Percentiles rank a stretch among this genome's conserved stretches.
Evolutionary conservation across 2,329 filamentous ascomycete genomes (phyloP).

Genomic region (Elsinoe arachidis): DNA sequence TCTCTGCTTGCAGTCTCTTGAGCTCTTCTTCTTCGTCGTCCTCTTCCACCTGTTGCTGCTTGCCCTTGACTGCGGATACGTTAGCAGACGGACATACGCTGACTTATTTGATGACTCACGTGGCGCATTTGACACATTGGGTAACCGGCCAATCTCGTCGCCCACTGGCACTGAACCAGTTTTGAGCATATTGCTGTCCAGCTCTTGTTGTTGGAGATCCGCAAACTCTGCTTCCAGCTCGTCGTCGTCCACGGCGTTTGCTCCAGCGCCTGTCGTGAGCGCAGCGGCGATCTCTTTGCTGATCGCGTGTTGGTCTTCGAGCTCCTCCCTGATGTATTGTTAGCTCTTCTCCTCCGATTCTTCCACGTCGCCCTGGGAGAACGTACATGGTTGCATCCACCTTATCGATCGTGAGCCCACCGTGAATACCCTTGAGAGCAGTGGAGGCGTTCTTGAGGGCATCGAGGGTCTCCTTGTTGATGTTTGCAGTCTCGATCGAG

Average conservation of each 20-base stretch:
- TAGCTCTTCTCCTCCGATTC: neutral
- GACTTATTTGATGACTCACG: too few relatives aligned
- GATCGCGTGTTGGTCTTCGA: slow-evolving; percentile 85
- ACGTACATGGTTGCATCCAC: slow-evolving; percentile 91
- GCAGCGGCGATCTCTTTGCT: slow-evolving; percentile 86
- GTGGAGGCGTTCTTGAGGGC: slow-evolving; percentile 86
- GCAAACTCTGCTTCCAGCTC: slow-evolving; percentile 83
- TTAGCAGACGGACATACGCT: neutral
- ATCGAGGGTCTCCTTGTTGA: slow-evolving; percentile 91
- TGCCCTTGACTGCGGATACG: slow-evolving; percentile 35
- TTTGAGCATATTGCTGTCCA: slow-evolving; percentile 89
- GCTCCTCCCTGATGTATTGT: slow-evolving; percentile 58
- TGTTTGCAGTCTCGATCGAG: slow-evolving; percentile 94
- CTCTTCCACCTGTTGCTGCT: slow-evolving; percentile 50
- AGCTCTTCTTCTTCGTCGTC: slow-evolving; percentile 96
- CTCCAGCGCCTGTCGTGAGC: slow-evolving; percentile 61
- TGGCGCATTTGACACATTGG: slow-evolving; percentile 63
- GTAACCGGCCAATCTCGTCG: slow-evolving; percentile 69
- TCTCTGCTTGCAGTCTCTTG: slow-evolving; percentile 86
- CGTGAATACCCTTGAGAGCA: slow-evolving; percentile 91
- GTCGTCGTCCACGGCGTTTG: slow-evolving; percentile 70
- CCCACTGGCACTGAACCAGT: slow-evolving; percentile 76
- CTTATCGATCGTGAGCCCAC: slow-evolving; percentile 82
- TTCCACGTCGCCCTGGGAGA: neutral
- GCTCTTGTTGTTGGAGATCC: slow-evolving; percentile 76